A percentile compares a stretch with the other conserved stretches of the same genome.
Conservation (phyloP, 2,329 filamentous ascomycete genomes). For the Macrophomina phaseolina region DNA sequence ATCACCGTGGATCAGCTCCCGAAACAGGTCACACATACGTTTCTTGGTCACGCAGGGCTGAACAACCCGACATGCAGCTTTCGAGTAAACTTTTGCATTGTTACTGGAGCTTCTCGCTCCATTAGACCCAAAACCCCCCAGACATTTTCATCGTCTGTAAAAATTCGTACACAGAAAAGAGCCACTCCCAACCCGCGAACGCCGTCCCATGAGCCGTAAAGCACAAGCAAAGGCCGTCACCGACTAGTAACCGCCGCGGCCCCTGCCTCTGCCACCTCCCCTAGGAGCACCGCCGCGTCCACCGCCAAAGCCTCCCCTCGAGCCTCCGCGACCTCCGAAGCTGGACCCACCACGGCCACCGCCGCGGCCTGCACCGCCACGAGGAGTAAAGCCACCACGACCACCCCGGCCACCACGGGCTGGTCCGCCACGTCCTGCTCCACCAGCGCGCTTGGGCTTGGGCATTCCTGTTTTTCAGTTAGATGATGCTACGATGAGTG, state of each 20-base stretch:
- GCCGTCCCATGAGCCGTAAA: constrained; percentile 31
- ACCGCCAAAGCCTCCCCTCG: constrained; percentile 51
- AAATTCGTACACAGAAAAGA: constrained; percentile 27
- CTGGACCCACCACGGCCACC: constrained; percentile 46
- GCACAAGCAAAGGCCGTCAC: constrained; percentile 31
- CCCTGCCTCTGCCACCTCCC: constrained; percentile 32
- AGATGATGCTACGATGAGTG: constrained; percentile 27
- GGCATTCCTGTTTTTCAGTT: constrained; percentile 59
- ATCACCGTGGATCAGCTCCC: constrained; percentile 24
- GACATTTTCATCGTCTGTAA: constrained; percentile 23
- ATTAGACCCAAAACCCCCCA: constrained; percentile 22
- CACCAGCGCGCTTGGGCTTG: constrained; percentile 74
- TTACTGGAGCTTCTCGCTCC: constrained; percentile 16
- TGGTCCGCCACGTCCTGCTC: constrained; percentile 56
- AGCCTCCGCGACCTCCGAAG: constrained; percentile 55
- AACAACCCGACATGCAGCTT: neutral
- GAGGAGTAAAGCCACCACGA: constrained; percentile 59
- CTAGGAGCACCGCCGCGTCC: constrained; percentile 34
- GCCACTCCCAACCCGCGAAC: constrained; percentile 29
- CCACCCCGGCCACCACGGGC: constrained; percentile 45
- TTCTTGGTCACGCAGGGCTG: constrained; percentile 19
- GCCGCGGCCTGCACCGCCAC: constrained; percentile 49
- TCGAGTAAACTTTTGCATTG: constrained; percentile 18
- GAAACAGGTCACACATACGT: constrained; percentile 11
- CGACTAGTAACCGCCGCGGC: constrained; percentile 34